Evolutionary conservation across 2,329 filamentous ascomycete species (phyloP).

Genomic region (Fusarium lateritium): DNA sequence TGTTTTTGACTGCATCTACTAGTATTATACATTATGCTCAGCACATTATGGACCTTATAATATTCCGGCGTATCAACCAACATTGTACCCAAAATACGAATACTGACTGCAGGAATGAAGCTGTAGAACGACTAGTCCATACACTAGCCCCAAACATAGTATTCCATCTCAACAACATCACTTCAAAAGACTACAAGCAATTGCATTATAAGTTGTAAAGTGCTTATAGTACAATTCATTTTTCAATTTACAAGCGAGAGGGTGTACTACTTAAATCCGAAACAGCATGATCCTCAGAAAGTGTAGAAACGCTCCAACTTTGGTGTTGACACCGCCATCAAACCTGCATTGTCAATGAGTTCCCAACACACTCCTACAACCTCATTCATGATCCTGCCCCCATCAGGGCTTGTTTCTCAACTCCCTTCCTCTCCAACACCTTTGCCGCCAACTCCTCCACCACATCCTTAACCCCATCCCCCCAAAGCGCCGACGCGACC

Average conservation of each 20-base stretch:
- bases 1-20: neutral
- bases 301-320: neutral
- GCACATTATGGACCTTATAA: no score
- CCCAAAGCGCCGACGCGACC: slow-evolving; percentile 36
- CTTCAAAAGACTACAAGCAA: no score
- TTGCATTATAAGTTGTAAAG: no score
- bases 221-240: no score
- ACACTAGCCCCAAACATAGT: no score
- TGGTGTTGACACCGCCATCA: neutral
- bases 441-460: slow-evolving; percentile 39
- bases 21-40: neutral
- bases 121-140: no score
- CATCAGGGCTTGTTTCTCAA: slow-evolving; percentile 12
- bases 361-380: neutral
- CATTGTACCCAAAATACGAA: no score
- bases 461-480: slow-evolving; percentile 40
- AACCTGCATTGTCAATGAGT: neutral
- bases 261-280: neutral
- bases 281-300: neutral
- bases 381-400: slow-evolving; percentile 6
- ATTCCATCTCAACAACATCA: no score
- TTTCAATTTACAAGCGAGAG: neutral
- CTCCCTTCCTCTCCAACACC: slow-evolving; percentile 31
- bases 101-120: no score
- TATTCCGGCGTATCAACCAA: no score